Conservation (phyloP, 2,329 filamentous ascomycete genomes). For the Camptophora hylomeconis region DNA sequence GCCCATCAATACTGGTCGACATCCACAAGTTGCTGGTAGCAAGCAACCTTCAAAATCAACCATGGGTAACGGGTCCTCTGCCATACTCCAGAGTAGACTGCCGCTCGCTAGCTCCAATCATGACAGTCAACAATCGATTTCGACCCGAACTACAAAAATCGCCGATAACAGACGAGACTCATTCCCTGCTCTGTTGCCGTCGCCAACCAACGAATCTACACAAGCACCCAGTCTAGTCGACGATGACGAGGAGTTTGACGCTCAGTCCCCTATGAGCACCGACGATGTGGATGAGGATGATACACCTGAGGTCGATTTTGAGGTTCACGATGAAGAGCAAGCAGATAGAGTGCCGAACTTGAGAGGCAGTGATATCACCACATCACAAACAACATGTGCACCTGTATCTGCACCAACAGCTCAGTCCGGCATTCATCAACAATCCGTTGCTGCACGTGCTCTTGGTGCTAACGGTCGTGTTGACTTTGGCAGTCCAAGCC, state of each 20-base stretch:
- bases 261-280: constrained; percentile 47
- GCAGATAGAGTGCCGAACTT: constrained; percentile 20
- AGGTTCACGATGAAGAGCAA: constrained; percentile 33
- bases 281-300: constrained; percentile 33
- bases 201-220: constrained; percentile 47
- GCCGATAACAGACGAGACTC: constrained; percentile 1
- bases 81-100: constrained; percentile 28
- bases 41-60: constrained; percentile 43
- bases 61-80: constrained; percentile 26
- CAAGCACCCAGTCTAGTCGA: constrained; percentile 68
- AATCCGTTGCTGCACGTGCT: constrained; percentile 13
- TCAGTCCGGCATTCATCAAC: constrained; percentile 19
- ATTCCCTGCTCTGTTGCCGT: constrained; percentile 8
- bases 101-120: constrained; percentile 19
- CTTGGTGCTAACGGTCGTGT: constrained; percentile 19
- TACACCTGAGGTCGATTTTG: constrained; percentile 40
- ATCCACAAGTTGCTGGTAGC: constrained; percentile 19
- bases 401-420: constrained; percentile 23
- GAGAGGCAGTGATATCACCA: constrained; percentile 4
- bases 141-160: not conserved
- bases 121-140: constrained; percentile 14
- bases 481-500: constrained; percentile 24
- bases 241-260: constrained; percentile 67
- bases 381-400: constrained; percentile 24
- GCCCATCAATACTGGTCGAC: constrained; percentile 12